Evolutionary conservation across 352 stramenopile genomes (phyloP).

Genomic region (Phytophthora ramorum): DNA sequence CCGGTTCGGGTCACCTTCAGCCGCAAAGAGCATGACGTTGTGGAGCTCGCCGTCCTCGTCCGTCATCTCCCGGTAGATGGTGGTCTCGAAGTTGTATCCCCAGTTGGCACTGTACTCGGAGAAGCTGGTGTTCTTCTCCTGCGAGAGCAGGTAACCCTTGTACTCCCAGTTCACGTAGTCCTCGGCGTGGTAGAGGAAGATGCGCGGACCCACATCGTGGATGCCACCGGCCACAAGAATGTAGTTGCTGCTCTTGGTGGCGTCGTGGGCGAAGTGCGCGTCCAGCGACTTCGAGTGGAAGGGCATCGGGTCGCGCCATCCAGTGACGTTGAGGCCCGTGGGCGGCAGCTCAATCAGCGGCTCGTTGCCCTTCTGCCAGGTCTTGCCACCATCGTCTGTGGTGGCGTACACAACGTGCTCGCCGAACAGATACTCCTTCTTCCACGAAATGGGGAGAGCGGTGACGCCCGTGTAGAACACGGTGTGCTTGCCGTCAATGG

Average conservation of each 20-base stretch:
- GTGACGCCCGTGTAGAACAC: constrained; percentile 75
- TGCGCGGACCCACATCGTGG: constrained; percentile 53
- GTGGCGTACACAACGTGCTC: constrained; percentile 76
- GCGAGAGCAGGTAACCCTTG: constrained; percentile 64
- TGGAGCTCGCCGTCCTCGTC: constrained; percentile 65
- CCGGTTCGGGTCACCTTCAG: constrained; percentile 50
- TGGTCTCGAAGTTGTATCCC: constrained; percentile 77
- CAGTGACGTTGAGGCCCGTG: constrained; percentile 59
- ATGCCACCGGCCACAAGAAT: constrained; percentile 65
- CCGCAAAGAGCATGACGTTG: constrained; percentile 75
- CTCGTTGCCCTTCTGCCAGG: constrained; percentile 64
- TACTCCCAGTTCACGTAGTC: constrained; percentile 74
- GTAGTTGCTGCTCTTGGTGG: constrained; percentile 53
- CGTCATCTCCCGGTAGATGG: constrained; percentile 63
- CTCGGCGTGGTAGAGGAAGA: constrained; percentile 72
- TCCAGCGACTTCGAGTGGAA: constrained; percentile 71
- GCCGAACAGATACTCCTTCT: constrained; percentile 60
- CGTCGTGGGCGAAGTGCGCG: constrained; percentile 37
- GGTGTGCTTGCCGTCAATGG: constrained; percentile 68
- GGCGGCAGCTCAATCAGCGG: constrained; percentile 59
- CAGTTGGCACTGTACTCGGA: constrained; percentile 63
- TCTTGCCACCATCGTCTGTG: constrained; percentile 60
- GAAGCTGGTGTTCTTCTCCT: constrained; percentile 72
- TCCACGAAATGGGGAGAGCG: constrained; percentile 54
- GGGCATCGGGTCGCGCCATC: constrained; percentile 68